Evolutionary conservation across 495 filamentous ascomycete species (phyloP).

Genomic region (Bryoglossum gracile): DNA sequence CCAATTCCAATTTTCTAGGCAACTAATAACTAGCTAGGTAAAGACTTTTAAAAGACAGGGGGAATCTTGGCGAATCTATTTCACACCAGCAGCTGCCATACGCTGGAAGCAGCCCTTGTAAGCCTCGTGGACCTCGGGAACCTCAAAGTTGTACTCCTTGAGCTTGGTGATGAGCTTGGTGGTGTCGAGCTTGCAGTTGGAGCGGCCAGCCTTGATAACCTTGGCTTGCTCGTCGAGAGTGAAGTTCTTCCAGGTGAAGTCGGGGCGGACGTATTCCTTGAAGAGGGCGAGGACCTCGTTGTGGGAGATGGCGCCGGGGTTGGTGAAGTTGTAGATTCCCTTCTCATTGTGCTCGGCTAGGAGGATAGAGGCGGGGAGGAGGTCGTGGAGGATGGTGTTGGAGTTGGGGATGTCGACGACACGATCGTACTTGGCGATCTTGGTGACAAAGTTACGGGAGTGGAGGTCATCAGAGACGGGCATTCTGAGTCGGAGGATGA

Average conservation of each 20-base stretch:
- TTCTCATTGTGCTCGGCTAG: constrained; percentile 52
- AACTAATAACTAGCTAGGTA: not conserved
- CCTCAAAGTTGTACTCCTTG: constrained; percentile 48
- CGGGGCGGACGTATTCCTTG: constrained; percentile 52
- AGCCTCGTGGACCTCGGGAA: constrained; percentile 56
- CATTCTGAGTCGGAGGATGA: constrained; percentile 59
- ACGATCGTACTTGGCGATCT: constrained; percentile 55
- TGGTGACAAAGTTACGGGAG: constrained; percentile 59
- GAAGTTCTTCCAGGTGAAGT: constrained; percentile 61
- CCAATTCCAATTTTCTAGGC: constrained; percentile 6
- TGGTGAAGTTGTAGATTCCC: constrained; percentile 63
- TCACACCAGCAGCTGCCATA: constrained; percentile 50
- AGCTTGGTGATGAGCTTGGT: constrained; percentile 53
- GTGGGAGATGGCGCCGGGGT: constrained; percentile 59
- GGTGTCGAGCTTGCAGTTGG: constrained; percentile 57
- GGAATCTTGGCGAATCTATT: constrained; percentile 25
- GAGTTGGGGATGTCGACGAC: constrained; percentile 62
- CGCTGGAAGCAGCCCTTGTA: constrained; percentile 55
- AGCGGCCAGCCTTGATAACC: constrained; percentile 57
- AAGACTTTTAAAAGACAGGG: constrained; percentile 12
- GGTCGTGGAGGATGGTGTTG: constrained; percentile 57
- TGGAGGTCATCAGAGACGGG: constrained; percentile 62
- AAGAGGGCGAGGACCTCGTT: constrained; percentile 58
- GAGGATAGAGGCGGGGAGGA: constrained; percentile 52
- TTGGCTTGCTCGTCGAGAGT: constrained; percentile 57